These are phyloP conservation scores for Prunella vulgaris DNA, from an alignment of 257 asterid genomes.

Conservation along the genomic window DNA sequence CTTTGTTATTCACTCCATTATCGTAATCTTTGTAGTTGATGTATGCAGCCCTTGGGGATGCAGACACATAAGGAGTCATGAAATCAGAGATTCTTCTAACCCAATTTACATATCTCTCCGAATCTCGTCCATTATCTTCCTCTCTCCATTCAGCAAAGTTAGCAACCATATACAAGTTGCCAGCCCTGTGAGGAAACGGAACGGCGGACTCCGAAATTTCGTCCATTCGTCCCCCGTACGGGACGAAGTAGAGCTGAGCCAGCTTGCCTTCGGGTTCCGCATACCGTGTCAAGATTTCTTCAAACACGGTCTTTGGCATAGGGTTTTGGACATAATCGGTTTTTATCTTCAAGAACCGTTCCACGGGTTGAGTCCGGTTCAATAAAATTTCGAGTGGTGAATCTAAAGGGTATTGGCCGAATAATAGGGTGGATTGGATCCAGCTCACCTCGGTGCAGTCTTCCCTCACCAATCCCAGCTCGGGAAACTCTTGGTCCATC, in stretches of 20 bases:
- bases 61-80: constrained; percentile 28
- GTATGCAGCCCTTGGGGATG: constrained; percentile 20
- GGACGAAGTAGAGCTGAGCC: background rate
- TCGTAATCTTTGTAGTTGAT: constrained; percentile 36
- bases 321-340: constrained; percentile 2
- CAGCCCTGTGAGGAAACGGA: constrained; percentile 29
- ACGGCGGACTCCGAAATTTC: constrained; percentile 14
- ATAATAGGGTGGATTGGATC: constrained; percentile 28
- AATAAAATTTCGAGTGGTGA: constrained; percentile 16
- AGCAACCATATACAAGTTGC: background rate
- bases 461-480: constrained; percentile 26
- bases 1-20: constrained; percentile 21
- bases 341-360: constrained; percentile 13
- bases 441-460: constrained; percentile 39
- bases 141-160: background rate
- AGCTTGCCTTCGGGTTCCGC: background rate
- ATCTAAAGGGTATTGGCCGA: background rate
- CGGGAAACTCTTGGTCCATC: constrained; percentile 32
- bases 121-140: background rate
- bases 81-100: constrained; percentile 16
- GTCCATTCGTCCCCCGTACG: constrained; percentile 27
- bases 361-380: background rate
- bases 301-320: background rate
- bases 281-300: background rate
- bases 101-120: constrained; percentile 12